These are phyloP conservation scores for Bauhinia variegata DNA, from an alignment of 306 rosid genomes.

Conservation along the genomic window DNA sequence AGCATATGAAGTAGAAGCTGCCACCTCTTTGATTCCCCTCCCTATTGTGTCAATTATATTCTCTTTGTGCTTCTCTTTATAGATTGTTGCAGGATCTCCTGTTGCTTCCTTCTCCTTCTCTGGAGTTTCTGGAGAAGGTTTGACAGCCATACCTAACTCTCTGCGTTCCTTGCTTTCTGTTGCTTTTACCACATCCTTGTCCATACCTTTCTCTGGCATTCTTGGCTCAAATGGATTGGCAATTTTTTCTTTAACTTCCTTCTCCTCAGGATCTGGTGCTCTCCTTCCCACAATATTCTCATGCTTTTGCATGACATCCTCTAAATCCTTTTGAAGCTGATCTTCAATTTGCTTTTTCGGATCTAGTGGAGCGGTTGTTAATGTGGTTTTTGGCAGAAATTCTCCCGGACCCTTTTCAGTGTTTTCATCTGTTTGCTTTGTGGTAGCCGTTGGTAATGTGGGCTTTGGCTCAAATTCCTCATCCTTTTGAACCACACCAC, in stretches of 20 bases:
- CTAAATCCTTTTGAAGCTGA: too few species aligned
- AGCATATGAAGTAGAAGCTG: slow-evolving; percentile 31
- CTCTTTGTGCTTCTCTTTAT: slow-evolving; percentile 17
- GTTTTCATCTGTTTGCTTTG: slow-evolving; percentile 3
- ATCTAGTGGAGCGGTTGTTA: too few species aligned
- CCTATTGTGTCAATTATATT: slow-evolving; percentile 14
- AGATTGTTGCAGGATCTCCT: not conserved
- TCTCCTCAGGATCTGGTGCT: not conserved
- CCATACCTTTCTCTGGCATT: slow-evolving; percentile 25
- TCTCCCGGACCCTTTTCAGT: too few species aligned
- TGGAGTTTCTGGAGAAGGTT: slow-evolving; percentile 10
- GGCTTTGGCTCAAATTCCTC: too few species aligned
- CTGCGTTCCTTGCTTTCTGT: slow-evolving; percentile 37
- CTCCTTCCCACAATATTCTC: too few species aligned
- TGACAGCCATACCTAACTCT: slow-evolving; percentile 1
- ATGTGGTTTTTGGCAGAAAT: too few species aligned
- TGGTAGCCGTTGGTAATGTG: not conserved
- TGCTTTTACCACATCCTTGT: slow-evolving; percentile 10
- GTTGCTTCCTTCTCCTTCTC: slow-evolving; percentile 21
- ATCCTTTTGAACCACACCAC: not conserved
- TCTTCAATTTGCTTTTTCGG: too few species aligned
- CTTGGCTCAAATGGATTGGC: slow-evolving; percentile 16
- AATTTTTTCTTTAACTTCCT: slow-evolving; percentile 18
- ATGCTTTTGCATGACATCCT: too few species aligned
- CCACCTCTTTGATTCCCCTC: slow-evolving; percentile 39